A percentile compares a stretch with the other conserved stretches of the same genome.
Conservation (phyloP, 768 basidiomycete genomes). For the Russula sp. region DNA sequence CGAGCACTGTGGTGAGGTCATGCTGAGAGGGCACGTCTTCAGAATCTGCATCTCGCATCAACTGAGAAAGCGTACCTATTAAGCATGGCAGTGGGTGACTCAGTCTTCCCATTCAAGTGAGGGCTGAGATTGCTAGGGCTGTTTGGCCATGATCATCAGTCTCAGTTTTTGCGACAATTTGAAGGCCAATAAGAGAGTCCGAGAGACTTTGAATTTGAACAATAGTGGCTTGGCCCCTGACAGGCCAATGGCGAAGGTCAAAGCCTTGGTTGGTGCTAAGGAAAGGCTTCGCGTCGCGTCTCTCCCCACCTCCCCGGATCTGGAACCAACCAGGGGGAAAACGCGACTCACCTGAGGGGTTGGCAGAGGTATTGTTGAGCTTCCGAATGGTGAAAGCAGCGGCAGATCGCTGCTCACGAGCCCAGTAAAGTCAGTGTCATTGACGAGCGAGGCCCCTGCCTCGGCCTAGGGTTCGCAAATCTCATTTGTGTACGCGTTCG, state of each 20-base stretch:
- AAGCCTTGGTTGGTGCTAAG: too few relatives aligned
- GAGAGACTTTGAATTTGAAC: neutral
- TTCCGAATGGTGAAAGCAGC: conserved; percentile 14
- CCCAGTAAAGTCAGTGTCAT: neutral
- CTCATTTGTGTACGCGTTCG: too few relatives aligned
- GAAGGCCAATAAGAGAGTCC: neutral
- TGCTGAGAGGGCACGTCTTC: neutral
- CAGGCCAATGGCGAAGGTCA: neutral
- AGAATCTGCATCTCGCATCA: neutral
- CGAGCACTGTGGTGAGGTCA: conserved; percentile 4
- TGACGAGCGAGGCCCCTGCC: too few relatives aligned
- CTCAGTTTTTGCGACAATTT: neutral
- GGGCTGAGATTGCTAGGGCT: conserved; percentile 17
- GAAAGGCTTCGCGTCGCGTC: neutral
- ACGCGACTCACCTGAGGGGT: conserved; percentile 32
- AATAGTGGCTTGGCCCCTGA: neutral
- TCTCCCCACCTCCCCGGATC: neutral
- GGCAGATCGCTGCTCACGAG: conserved; percentile 8
- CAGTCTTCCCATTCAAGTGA: conserved; percentile 19
- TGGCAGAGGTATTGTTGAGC: conserved; percentile 28
- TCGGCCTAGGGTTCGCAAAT: too few relatives aligned
- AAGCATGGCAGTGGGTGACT: conserved; percentile 10
- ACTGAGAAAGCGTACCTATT: neutral
- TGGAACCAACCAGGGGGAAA: neutral
- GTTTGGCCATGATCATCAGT: neutral